Evolutionary conservation across 352 stramenopile species (phyloP).

Genomic region (Phytophthora rubi): DNA sequence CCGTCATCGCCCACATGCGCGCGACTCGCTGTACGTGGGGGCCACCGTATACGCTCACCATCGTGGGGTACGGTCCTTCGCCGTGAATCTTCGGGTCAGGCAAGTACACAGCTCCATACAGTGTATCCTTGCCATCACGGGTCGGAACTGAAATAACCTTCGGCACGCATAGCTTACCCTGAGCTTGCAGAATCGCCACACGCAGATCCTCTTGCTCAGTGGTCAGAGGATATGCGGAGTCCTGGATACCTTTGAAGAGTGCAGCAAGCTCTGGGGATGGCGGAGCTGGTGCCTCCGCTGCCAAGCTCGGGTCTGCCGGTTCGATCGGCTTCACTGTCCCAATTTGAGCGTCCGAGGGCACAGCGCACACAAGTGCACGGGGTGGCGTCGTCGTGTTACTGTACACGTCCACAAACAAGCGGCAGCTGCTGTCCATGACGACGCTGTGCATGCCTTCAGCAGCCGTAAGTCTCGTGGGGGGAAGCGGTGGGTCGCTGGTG

Average conservation of each 20-base stretch:
- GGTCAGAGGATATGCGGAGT: slow-evolving; percentile 60
- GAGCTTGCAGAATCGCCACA: slow-evolving; percentile 51
- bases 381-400: slow-evolving; percentile 79
- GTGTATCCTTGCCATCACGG: slow-evolving; percentile 80
- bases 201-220: slow-evolving; percentile 64
- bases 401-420: slow-evolving; percentile 82
- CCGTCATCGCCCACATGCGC: slow-evolving; percentile 91
- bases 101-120: slow-evolving; percentile 94
- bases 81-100: slow-evolving; percentile 89
- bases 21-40: slow-evolving; percentile 96
- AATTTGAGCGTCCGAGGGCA: slow-evolving; percentile 57
- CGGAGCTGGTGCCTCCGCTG: slow-evolving; percentile 6
- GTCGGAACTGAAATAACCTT: slow-evolving; percentile 84
- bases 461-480: slow-evolving; percentile 70
- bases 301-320: slow-evolving; percentile 17
- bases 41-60: slow-evolving; percentile 97
- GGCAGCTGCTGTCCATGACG: slow-evolving; percentile 90
- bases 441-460: slow-evolving; percentile 90
- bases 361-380: slow-evolving; percentile 53
- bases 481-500: slow-evolving; percentile 45
- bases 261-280: slow-evolving; percentile 24
- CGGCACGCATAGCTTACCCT: slow-evolving; percentile 63
- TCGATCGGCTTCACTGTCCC: slow-evolving; percentile 31
- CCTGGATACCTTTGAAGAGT: slow-evolving; percentile 50
- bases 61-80: slow-evolving; percentile 92